Conservation (phyloP, 257 asterid genomes). For the Leptodermis oblonga region DNA sequence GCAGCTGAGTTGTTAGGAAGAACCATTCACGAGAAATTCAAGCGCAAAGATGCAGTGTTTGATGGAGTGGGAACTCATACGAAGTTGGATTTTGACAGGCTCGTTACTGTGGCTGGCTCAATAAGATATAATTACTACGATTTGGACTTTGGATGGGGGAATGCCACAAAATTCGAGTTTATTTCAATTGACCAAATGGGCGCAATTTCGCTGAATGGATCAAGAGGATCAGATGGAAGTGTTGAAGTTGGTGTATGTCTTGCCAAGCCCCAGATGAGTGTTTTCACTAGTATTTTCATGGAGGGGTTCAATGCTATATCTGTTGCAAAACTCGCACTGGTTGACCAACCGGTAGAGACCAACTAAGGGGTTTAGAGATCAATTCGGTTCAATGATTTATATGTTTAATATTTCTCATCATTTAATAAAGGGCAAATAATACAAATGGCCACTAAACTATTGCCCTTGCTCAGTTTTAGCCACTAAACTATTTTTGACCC, state of each 20-base stretch:
- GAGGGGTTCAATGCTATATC: too few relatives aligned
- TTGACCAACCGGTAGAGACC: too few relatives aligned
- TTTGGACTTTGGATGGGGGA: conserved; percentile 47
- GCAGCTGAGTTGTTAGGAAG: conserved; percentile 28
- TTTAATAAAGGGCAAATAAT: too few relatives aligned
- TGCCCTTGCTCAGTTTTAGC: too few relatives aligned
- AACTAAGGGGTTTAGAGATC: too few relatives aligned
- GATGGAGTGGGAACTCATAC: conserved; percentile 14
- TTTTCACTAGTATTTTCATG: conserved; percentile 18
- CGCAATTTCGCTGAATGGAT: conserved; percentile 23
- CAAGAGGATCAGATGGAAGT: conserved; percentile 33
- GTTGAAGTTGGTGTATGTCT: conserved; percentile 34
- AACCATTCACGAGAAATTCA: conserved; percentile 16
- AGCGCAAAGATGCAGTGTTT: conserved; percentile 18
- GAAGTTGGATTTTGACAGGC: too few relatives aligned
- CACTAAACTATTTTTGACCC: too few relatives aligned
- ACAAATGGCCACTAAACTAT: too few relatives aligned
- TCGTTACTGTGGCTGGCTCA: conserved; percentile 35
- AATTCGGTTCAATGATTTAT: too few relatives aligned
- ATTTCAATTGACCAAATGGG: conserved; percentile 23
- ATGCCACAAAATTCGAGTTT: conserved; percentile 32
- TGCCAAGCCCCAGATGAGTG: conserved; percentile 23
- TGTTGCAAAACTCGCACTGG: too few relatives aligned
- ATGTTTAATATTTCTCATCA: too few relatives aligned
- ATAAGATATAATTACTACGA: conserved; percentile 32